Percentiles rank a stretch among this genome's conserved stretches.
Conservation (phyloP, 768 basidiomycete species). For the Leccinum imitatum region DNA sequence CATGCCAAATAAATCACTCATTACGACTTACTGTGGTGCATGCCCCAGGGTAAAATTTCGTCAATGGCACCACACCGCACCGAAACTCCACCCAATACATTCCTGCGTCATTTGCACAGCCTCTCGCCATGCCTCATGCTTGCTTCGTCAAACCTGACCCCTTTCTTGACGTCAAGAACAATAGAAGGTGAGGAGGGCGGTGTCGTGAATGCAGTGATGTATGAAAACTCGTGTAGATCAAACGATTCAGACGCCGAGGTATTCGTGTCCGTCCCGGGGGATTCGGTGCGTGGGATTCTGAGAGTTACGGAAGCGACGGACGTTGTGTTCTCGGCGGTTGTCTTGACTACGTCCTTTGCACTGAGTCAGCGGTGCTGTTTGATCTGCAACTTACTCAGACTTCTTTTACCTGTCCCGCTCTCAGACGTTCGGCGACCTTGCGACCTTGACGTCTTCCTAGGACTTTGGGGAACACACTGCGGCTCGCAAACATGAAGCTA, state of each 20-base stretch:
- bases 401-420: constrained; percentile 16
- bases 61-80: constrained; percentile 4
- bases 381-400: background rate
- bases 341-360: constrained; percentile 6
- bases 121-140: constrained; percentile 14
- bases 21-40: constrained; percentile 3
- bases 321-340: constrained; percentile 4
- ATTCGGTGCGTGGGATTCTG: constrained; percentile 9
- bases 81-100: constrained; percentile 13
- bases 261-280: constrained; percentile 12
- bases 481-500: constrained; percentile 1
- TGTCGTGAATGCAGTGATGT: constrained; percentile 32
- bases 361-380: constrained; percentile 1
- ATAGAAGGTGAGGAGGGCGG: constrained; percentile 29
- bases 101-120: constrained; percentile 3
- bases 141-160: constrained; percentile 7
- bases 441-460: constrained; percentile 23
- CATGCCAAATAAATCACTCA: constrained; percentile 10
- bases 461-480: constrained; percentile 12
- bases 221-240: constrained; percentile 33
- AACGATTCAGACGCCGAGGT: constrained; percentile 17
- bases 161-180: constrained; percentile 12
- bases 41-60: background rate
- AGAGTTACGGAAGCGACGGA: constrained; percentile 14
- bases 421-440: constrained; percentile 15